A percentile compares a stretch with the other conserved stretches of the same genome.
These are phyloP conservation scores for Pythium utonaiense DNA, from an alignment of 352 stramenopile genomes.

Conservation along the genomic window DNA sequence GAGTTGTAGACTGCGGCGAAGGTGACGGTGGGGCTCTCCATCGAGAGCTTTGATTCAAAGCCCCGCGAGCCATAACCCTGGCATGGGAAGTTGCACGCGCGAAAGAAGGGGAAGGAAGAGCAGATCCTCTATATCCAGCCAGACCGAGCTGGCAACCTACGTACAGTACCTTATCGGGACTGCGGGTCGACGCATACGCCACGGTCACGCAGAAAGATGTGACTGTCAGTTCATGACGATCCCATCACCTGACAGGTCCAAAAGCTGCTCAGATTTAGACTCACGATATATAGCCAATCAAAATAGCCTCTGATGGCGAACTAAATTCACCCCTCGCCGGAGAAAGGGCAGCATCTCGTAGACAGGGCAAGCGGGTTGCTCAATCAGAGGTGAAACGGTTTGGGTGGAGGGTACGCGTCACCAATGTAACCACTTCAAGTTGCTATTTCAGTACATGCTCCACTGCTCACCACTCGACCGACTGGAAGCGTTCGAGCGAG, in stretches of 20 bases:
- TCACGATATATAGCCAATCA: slow-evolving; percentile 10
- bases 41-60: too few relatives aligned
- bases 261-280: too few relatives aligned
- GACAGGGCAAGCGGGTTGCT: not conserved
- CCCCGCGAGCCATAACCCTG: too few relatives aligned
- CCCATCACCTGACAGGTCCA: not conserved
- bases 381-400: not conserved
- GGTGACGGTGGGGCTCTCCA: too few relatives aligned
- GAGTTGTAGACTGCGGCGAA: too few relatives aligned
- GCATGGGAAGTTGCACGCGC: not conserved
- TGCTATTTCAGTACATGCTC: not conserved
- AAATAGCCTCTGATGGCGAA: slow-evolving; percentile 8
- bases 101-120: not conserved
- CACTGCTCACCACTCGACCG: slow-evolving; percentile 65
- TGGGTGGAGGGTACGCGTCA: not conserved
- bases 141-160: too few relatives aligned
- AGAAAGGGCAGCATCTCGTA: not conserved
- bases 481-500: slow-evolving; percentile 93
- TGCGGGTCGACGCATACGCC: not conserved
- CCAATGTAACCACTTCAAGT: not conserved
- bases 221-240: too few relatives aligned
- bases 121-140: not conserved
- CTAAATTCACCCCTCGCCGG: slow-evolving; percentile 2
- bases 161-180: not conserved
- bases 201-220: too few relatives aligned